Evolutionary conservation across 2,329 filamentous ascomycete species (phyloP).

Genomic region (Fusarium sterilihyphosum): DNA sequence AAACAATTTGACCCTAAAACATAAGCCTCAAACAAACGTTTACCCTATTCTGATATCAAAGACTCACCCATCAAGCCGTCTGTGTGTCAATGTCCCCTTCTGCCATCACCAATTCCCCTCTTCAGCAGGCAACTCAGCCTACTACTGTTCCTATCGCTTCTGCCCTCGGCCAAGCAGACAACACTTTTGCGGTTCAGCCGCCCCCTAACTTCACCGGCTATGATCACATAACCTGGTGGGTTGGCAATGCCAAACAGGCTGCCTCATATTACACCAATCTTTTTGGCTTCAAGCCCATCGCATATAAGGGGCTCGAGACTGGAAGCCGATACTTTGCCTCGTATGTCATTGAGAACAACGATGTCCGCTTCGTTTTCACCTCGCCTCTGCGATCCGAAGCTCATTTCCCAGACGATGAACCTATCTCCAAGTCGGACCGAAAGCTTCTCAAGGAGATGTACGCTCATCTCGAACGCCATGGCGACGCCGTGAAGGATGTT

Average conservation of each 20-base stretch:
- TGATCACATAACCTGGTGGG: conserved; percentile 95
- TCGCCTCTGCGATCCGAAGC: conserved; percentile 76
- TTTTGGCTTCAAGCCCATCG: conserved; percentile 85
- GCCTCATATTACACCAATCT: conserved; percentile 88
- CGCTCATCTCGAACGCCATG: conserved; percentile 84
- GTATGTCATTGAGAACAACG: conserved; percentile 82
- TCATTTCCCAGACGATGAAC: conserved; percentile 66
- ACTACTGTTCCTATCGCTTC: conserved; percentile 44
- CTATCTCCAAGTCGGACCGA: conserved; percentile 71
- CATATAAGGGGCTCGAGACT: conserved; percentile 89
- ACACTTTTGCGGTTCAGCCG: conserved; percentile 62
- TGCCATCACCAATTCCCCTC: conserved; percentile 62
- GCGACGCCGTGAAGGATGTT: conserved; percentile 94
- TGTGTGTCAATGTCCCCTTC: conserved; percentile 66
- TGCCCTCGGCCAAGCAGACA: conserved; percentile 54
- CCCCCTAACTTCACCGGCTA: conserved; percentile 78
- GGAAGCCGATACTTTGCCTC: conserved; percentile 83
- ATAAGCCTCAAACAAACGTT: conserved; percentile 14
- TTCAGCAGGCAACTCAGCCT: conserved; percentile 54
- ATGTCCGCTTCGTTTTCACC: conserved; percentile 84
- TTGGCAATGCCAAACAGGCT: conserved; percentile 96
- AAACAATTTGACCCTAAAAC: conserved; percentile 14
- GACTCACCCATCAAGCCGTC: conserved; percentile 19
- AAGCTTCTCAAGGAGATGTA: conserved; percentile 78
- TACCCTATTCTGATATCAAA: conserved; percentile 14